phyloP scores from a whole-genome alignment of 306 rosid species.

The Mucuna pruriens region DNA sequence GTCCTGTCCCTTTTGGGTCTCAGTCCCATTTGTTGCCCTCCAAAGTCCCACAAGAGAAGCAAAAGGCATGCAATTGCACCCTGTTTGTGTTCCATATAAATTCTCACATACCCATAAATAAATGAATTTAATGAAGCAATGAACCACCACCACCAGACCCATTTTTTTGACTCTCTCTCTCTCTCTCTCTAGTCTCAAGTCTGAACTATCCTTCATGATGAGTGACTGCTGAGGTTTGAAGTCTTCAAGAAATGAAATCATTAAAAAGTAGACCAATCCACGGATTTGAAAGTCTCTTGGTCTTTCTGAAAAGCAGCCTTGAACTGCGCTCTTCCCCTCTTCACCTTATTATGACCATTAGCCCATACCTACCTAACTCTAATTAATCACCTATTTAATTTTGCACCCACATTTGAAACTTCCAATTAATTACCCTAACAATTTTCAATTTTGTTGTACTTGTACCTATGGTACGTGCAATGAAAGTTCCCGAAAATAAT shows the following conservation, averaged over 20 bases:
- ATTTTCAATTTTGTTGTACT: background rate
- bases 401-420: slow-evolving; percentile 26
- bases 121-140: slow-evolving; percentile 5
- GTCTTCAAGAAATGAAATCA: slow-evolving; percentile 57
- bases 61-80: slow-evolving; percentile 36
- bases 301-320: slow-evolving; percentile 50
- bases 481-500: background rate
- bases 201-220: slow-evolving; percentile 18
- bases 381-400: slow-evolving; percentile 30
- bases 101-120: slow-evolving; percentile 32
- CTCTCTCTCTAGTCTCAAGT: background rate
- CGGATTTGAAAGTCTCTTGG: slow-evolving; percentile 36
- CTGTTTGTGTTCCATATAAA: background rate
- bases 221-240: slow-evolving; percentile 36
- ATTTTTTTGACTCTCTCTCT: background rate
- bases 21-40: slow-evolving; percentile 41
- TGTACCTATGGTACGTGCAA: background rate
- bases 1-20: slow-evolving; percentile 48
- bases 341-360: slow-evolving; percentile 37
- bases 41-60: slow-evolving; percentile 28
- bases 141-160: slow-evolving; percentile 8
- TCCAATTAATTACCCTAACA: background rate
- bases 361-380: slow-evolving; percentile 43
- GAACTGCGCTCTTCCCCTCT: slow-evolving; percentile 34
- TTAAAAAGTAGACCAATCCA: slow-evolving; percentile 37